Evolutionary conservation across 176 grass and related monocot species (phyloP).

Genomic region (Zizania latifolia): DNA sequence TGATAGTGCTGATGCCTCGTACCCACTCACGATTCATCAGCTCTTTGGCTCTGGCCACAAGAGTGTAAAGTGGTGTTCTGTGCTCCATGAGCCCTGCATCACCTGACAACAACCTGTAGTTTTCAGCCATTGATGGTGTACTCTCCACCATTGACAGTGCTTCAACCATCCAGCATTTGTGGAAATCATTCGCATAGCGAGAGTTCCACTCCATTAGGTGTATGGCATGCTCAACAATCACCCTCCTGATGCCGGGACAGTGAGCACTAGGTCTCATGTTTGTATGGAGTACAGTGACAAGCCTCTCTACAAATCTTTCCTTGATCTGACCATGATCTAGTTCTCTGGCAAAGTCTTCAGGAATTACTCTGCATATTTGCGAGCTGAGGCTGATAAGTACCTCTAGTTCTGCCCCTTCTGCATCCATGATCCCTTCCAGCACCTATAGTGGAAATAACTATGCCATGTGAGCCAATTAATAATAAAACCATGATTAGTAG

Average conservation of each 20-base stretch:
- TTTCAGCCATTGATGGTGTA: neutral
- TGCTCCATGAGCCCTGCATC: constrained; percentile 2
- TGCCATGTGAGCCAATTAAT: neutral
- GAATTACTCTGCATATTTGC: neutral
- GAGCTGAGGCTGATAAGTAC: constrained; percentile 9
- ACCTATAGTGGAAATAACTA: neutral
- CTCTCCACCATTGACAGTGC: neutral
- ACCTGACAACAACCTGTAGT: neutral
- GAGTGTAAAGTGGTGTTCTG: neutral
- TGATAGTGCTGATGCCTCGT: neutral
- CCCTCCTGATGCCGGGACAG: neutral
- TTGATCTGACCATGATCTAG: neutral
- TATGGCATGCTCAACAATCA: neutral
- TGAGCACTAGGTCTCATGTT: neutral
- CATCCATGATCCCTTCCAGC: neutral
- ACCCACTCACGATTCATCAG: neutral
- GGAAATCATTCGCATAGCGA: neutral
- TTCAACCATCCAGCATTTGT: neutral
- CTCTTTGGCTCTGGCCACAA: neutral
- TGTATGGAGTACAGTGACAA: neutral
- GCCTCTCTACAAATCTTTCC: too few relatives aligned
- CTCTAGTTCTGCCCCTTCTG: too few relatives aligned
- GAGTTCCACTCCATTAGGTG: neutral
- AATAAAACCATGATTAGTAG: neutral
- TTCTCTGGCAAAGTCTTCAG: neutral